Evolutionary conservation across 2,329 filamentous ascomycete species (phyloP), one percentile per base, ranked within the genome.

Genomic region (Ceratocystis ficicola): DNA sequence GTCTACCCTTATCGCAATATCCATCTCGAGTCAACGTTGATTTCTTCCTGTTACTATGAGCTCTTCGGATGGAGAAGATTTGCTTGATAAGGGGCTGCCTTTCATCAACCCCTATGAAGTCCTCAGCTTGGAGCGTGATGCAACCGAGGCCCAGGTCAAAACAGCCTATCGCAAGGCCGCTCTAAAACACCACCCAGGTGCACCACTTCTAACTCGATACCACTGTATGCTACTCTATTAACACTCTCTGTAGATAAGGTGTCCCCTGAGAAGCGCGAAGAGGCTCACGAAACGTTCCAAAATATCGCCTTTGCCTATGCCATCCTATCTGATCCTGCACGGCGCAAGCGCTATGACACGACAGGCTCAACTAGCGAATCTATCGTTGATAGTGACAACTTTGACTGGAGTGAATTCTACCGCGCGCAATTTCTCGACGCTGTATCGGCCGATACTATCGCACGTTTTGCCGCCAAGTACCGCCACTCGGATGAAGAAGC

Each of bases 221-320:
- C 36, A 41, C 36, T 41, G 36, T 41, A 12, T 41, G 10, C 36
- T 41, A 15, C 20, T 6, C 30, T 44, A 2, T 55, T 62, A 20
- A 46, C 25, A 10, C 12, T 50, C 25, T 48, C 57, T n/a, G 55
- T 67, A 88, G 91, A 96, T 81, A 96, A 96, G 78, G 89, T 86
- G 3, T 70, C 83, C 17, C 79, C 83, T 0, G 80, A 85, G 25
- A 77, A 86, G 64, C 90, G 90, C 72, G 81, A 86, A 30, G 77
- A 81, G 52, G 93, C 94, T 1, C 87, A 96, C 71, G 80, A 81
- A 68, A 87, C 83, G 65, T 99, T 99, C 75, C 94, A 99, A 76
- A 81, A 88, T 70, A 86, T 99, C 70, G 93, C 93, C 28, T 93
- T 96, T 72, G 93, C 94, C 64, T 96, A 97, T 73, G 93, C 91